A percentile compares a stretch with the other conserved stretches of the same genome.
These are phyloP conservation scores for Cardamine resedifolia DNA, from an alignment of 345 rosid species.

Conservation along the genomic window DNA sequence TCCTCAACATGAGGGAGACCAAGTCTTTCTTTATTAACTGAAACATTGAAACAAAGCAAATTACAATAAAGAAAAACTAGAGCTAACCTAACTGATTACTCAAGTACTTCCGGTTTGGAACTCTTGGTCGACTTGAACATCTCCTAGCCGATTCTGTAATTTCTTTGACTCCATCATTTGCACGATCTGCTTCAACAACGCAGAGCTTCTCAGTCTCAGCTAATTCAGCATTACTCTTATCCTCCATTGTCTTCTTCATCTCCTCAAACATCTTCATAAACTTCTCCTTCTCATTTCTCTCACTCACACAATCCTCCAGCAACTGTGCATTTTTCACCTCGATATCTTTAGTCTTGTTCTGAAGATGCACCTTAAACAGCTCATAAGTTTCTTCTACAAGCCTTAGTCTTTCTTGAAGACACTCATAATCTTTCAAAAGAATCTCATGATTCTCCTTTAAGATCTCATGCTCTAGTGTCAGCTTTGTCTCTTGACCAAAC, in stretches of 20 bases:
- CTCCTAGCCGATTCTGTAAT: neutral
- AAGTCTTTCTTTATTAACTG: no score
- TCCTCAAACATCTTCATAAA: neutral
- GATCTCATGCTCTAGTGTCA: neutral
- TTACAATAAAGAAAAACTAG: no score
- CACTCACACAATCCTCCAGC: conserved; percentile 16
- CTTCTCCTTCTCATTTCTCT: conserved; percentile 12
- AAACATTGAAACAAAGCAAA: no score
- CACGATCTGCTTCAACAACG: neutral
- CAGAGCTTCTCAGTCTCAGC: neutral
- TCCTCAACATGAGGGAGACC: no score
- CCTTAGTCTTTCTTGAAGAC: neutral
- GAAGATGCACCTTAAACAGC: neutral
- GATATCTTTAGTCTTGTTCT: neutral
- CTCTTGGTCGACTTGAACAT: neutral
- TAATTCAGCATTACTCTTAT: neutral
- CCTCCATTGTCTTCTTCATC: neutral
- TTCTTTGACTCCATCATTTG: neutral
- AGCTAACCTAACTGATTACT: no score
- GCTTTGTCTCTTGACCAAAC: neutral
- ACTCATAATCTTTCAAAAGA: neutral
- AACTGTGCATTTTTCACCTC: neutral
- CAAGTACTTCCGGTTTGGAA: no score
- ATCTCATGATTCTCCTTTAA: conserved; percentile 24
- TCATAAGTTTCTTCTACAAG: neutral